phyloP scores from a whole-genome alignment of 768 basidiomycete genomes.

The Lentinula lateritia region DNA sequence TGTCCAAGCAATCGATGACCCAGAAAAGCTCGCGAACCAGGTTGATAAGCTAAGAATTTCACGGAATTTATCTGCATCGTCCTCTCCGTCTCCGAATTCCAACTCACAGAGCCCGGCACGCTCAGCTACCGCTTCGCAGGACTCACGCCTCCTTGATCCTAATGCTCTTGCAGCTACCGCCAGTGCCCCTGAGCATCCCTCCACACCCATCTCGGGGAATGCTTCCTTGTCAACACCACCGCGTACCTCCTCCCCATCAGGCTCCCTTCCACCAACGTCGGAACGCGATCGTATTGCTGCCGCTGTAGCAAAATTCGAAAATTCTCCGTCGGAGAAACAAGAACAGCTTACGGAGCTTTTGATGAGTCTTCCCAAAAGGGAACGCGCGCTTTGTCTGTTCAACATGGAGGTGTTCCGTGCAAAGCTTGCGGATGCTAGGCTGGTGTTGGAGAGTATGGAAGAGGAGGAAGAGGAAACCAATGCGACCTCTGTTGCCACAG shows the following conservation, averaged over 20 bases:
- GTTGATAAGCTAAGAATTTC: constrained; percentile 36
- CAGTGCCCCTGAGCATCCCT: constrained; percentile 86
- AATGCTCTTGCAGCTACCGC: constrained; percentile 66
- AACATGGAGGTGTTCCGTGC: constrained; percentile 71
- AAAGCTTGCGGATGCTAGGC: constrained; percentile 79
- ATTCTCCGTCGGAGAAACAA: constrained; percentile 33
- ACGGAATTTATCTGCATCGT: constrained; percentile 17
- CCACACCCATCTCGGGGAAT: constrained; percentile 76
- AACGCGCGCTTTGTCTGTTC: constrained; percentile 88
- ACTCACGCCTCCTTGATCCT: constrained; percentile 65
- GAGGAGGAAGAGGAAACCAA: constrained; percentile 33
- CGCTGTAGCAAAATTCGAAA: constrained; percentile 63
- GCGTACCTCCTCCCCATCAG: constrained; percentile 77
- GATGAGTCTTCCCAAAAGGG: constrained; percentile 83
- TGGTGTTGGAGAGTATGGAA: constrained; percentile 72
- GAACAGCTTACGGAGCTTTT: constrained; percentile 70
- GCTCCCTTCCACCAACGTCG: constrained; percentile 50
- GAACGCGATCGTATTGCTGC: constrained; percentile 72
- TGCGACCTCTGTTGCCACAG: not conserved
- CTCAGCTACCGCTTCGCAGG: constrained; percentile 54
- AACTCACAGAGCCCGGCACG: constrained; percentile 50
- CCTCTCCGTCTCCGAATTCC: constrained; percentile 25
- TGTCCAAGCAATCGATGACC: constrained; percentile 69
- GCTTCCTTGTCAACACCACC: constrained; percentile 74
- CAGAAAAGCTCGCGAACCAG: constrained; percentile 59